A percentile compares a stretch with the other conserved stretches of the same genome.
These are phyloP conservation scores for Aspergillus pseudoterreus DNA, from an alignment of 2,329 filamentous ascomycete genomes.

Conservation along the genomic window DNA sequence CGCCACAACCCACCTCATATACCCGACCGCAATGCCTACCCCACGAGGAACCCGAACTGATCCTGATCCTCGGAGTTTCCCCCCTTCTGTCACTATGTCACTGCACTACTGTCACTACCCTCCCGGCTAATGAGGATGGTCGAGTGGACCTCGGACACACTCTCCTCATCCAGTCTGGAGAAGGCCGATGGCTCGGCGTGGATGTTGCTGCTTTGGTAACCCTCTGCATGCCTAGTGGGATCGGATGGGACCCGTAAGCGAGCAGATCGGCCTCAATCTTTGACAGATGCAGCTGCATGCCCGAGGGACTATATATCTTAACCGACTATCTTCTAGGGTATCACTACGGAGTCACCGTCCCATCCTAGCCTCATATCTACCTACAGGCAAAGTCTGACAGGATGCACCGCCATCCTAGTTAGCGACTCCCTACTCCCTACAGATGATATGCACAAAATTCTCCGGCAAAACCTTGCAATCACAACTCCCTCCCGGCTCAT, in stretches of 20 bases:
- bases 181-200: slow-evolving; percentile 7
- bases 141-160: too few species aligned
- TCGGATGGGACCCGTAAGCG: slow-evolving; percentile 15
- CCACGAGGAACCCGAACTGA: neutral
- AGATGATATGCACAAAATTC: too few species aligned
- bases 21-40: neutral
- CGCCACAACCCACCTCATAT: neutral
- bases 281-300: neutral
- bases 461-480: too few species aligned
- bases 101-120: neutral
- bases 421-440: too few species aligned
- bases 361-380: too few species aligned
- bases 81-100: neutral
- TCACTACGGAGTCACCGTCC: too few species aligned
- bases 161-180: neutral
- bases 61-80: neutral
- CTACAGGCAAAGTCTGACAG: too few species aligned
- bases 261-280: slow-evolving; percentile 2
- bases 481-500: too few species aligned
- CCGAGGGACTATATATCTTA: too few species aligned
- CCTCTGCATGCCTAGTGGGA: slow-evolving; percentile 2
- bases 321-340: too few species aligned
- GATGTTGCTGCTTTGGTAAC: slow-evolving; percentile 16
- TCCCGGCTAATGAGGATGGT: too few species aligned
- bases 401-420: too few species aligned